Evolutionary conservation across 805 yeast species (phyloP).

Genomic region (Yamadazyma tumulicola): DNA sequence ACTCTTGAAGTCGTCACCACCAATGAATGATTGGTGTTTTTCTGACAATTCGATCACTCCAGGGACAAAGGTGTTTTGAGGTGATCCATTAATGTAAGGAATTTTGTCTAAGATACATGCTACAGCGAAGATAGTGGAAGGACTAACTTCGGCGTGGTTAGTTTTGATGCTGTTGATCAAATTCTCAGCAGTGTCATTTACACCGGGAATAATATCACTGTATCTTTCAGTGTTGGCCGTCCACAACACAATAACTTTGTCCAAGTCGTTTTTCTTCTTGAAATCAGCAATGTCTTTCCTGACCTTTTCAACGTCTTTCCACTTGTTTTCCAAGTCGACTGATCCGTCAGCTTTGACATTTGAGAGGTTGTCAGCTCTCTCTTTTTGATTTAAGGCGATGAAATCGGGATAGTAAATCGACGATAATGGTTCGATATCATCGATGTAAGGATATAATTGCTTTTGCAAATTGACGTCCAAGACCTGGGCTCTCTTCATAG

Average conservation of each 20-base stretch:
- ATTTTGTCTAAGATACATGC: constrained; percentile 85
- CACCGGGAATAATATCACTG: constrained; percentile 70
- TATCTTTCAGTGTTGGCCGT: constrained; percentile 97
- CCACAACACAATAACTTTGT: constrained; percentile 90
- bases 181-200: constrained; percentile 86
- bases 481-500: constrained; percentile 83
- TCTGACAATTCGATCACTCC: constrained; percentile 92
- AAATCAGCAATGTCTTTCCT: constrained; percentile 80
- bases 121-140: constrained; percentile 91
- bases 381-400: constrained; percentile 91
- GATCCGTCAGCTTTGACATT: constrained; percentile 52
- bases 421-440: constrained; percentile 64
- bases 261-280: constrained; percentile 68
- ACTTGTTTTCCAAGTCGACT: constrained; percentile 59
- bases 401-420: constrained; percentile 94
- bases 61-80: constrained; percentile 96
- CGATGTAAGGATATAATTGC: constrained; percentile 63
- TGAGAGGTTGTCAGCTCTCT: constrained; percentile 84
- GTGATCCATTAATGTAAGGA: constrained; percentile 94
- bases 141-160: constrained; percentile 82
- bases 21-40: constrained; percentile 68
- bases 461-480: constrained; percentile 81
- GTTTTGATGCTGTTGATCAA: constrained; percentile 67
- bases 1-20: constrained; percentile 96
- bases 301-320: constrained; percentile 85